phyloP scores from a whole-genome alignment of 257 asterid species.

The Paraleonurus japonicus region DNA sequence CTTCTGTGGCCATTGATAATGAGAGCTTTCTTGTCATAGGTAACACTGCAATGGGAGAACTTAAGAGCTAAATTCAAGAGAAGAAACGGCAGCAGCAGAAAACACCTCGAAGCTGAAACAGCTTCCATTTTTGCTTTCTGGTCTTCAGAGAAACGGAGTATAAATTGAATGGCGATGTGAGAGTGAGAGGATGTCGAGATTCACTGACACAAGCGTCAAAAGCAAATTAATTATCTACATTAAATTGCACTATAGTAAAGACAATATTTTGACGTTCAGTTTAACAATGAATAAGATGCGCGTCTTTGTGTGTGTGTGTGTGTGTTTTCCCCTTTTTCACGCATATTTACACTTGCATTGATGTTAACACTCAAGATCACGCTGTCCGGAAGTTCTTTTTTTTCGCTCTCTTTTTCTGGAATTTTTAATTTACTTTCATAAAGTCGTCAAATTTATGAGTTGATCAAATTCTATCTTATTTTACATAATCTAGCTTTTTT shows the following conservation, averaged over 20 bases:
- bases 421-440: no score
- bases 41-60: constrained; percentile 55
- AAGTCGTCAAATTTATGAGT: background rate
- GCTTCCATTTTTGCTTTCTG: constrained; percentile 47
- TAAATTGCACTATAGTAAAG: constrained; percentile 21
- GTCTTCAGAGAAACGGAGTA: background rate
- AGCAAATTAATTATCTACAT: constrained; percentile 9
- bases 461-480: no score
- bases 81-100: constrained; percentile 38
- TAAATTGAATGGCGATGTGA: constrained; percentile 23
- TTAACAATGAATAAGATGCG: background rate
- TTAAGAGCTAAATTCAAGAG: constrained; percentile 34
- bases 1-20: constrained; percentile 78
- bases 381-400: background rate
- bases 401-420: background rate
- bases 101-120: constrained; percentile 43
- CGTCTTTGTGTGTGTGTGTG: background rate
- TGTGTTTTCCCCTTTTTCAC: background rate
- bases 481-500: background rate
- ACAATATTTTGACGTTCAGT: constrained; percentile 12
- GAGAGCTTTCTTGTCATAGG: constrained; percentile 73
- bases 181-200: constrained; percentile 32
- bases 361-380: constrained; percentile 14
- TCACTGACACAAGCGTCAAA: constrained; percentile 31
- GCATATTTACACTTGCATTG: constrained; percentile 19